Conservation (phyloP, 1,284 basidiomycete species). For the Heterobasidion occidentale region DNA sequence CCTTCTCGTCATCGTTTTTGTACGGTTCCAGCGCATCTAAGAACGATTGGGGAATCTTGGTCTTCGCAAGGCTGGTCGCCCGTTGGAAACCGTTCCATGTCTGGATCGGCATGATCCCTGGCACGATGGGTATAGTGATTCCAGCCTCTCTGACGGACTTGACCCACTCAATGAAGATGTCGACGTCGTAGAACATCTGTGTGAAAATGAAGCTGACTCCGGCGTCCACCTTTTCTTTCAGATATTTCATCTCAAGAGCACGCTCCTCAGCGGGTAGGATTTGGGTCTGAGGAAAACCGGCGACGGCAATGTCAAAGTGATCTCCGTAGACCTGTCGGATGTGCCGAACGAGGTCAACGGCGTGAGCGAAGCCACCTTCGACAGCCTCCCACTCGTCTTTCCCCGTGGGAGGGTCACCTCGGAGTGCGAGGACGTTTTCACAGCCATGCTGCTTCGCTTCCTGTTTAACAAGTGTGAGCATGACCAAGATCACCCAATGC, state of each 20-base stretch:
- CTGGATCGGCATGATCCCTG: conserved; percentile 96
- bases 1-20: conserved; percentile 88
- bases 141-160: conserved; percentile 76
- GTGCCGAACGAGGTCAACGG: conserved; percentile 85
- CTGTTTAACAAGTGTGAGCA: conserved; percentile 30
- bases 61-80: conserved; percentile 85
- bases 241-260: conserved; percentile 76
- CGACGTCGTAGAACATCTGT: conserved; percentile 92
- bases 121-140: conserved; percentile 92
- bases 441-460: conserved; percentile 91
- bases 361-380: conserved; percentile 83
- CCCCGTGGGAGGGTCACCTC: conserved; percentile 88
- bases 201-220: conserved; percentile 91
- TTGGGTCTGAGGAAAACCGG: conserved; percentile 81
- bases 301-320: conserved; percentile 91
- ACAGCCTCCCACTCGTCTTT: conserved; percentile 88
- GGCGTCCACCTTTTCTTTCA: conserved; percentile 84
- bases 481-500: conserved; percentile 4
- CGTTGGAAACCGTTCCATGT: conserved; percentile 96
- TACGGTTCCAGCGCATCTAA: conserved; percentile 82
- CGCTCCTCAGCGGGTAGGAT: conserved; percentile 65
- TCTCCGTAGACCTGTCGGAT: conserved; percentile 79
- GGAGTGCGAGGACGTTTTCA: conserved; percentile 90
- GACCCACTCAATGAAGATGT: conserved; percentile 83
- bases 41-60: conserved; percentile 75